A percentile compares a stretch with the other conserved stretches of the same genome.
These are phyloP conservation scores for Dothideomycetes sp. DNA, from an alignment of 2,329 filamentous ascomycete species.

Conservation along the genomic window DNA sequence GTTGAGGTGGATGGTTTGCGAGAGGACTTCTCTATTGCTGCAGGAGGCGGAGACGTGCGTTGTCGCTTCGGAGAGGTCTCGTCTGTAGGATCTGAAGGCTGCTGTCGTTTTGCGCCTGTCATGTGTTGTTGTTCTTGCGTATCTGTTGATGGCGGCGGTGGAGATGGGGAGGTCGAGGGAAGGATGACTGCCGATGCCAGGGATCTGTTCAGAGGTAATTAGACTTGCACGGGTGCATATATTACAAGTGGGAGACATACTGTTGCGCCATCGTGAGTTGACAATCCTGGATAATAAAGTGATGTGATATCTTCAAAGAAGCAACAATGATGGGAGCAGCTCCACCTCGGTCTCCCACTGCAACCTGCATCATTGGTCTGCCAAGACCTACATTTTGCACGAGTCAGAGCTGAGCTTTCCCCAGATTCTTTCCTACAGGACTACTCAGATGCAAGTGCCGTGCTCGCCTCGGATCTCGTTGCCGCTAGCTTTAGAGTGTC, in stretches of 20 bases:
- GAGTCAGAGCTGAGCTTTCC: too few species aligned
- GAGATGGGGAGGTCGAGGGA: slow-evolving; percentile 4
- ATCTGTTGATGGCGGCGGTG: not conserved
- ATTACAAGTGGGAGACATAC: not conserved
- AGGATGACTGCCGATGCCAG: slow-evolving; percentile 5
- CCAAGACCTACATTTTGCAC: too few species aligned
- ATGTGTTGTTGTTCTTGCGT: not conserved
- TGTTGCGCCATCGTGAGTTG: slow-evolving; percentile 1
- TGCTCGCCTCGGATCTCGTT: too few species aligned
- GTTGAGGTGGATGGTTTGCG: not conserved
- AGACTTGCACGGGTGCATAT: too few species aligned
- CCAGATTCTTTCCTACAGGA: too few species aligned
- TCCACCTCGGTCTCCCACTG: too few species aligned
- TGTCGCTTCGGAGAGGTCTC: slow-evolving; percentile 2
- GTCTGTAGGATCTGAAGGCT: not conserved
- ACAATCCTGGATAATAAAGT: too few species aligned
- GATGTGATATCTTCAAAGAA: too few species aligned
- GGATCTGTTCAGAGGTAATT: not conserved
- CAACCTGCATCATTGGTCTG: too few species aligned
- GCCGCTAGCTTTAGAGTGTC: too few species aligned
- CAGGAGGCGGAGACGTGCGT: slow-evolving; percentile 2
- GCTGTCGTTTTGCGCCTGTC: slow-evolving; percentile 4
- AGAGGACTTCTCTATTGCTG: not conserved
- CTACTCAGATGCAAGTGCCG: too few species aligned
- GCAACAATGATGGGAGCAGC: too few species aligned